Evolutionary conservation across 176 grass and related monocot genomes (phyloP), one percentile per base, ranked within the genome.

Genomic region (Raddia guianensis): DNA sequence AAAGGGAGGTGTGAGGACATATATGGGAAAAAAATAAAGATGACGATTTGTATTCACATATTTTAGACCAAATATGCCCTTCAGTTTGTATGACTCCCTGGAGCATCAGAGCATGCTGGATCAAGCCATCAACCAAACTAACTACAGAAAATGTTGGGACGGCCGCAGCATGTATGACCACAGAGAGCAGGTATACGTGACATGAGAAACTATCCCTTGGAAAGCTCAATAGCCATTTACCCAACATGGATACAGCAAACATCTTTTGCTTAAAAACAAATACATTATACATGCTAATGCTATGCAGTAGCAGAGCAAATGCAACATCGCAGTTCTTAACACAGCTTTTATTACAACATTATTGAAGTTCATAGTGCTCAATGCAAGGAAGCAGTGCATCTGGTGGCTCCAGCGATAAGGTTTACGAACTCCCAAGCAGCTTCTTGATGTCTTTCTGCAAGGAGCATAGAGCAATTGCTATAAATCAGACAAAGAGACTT

Each of bases 371-470:
- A 43, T 66, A 63, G 66, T 44, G 48, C 59, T 68, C 71, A 60
- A 78, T 72, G 74, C 86, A 83, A 66, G 60, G 63, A 35, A 65
- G 35, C 48, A 66, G 14, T 69, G 40, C 27, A 33, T 48, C 56
- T 44, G 47, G 21, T 49, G 18, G 56, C 32, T 35, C 65, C 48
- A 55, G 27, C 67, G 15, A 46, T 11, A 70, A 70, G 47, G 18
- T 75, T 85, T 76, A 91, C 47, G 77, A 74, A 75, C 81, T 72
- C 12, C 70, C 89, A 42, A 94, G 75, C 65, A 91, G 71, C 84
- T 94, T 97, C 87, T 94, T 97, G 81, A 97, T 40, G 61, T 93
- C 84, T 85, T 97, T 94, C 91, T 97, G 94, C 78, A 89, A 80
- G n/a, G 18, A 3, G 55, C 49, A 58, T 35, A 75, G 72, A 68